Base-by-base conservation (phyloP, 768 basidiomycete species). In the Phylloporus rhodoxanthus region DNA sequence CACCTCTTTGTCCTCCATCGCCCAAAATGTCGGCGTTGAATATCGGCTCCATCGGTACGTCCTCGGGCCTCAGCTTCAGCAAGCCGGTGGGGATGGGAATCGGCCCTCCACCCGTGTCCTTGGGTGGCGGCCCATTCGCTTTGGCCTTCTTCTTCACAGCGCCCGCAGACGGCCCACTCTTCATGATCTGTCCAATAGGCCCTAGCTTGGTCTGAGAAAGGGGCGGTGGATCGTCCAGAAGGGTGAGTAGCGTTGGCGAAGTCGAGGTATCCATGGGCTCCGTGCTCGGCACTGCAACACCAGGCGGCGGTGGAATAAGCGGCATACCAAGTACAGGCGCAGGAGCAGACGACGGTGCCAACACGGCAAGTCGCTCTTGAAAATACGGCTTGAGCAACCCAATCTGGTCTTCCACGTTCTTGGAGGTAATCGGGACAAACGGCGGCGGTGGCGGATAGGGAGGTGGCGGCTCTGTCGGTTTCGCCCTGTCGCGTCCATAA, bases 401-500 rank as follows among this genome's bases (percentile, higher is more conserved):
- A 56, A 96, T 91, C 59, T 95, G 92, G 21, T 81, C 71, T 30
- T 86, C 84, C 60, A 86, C 74, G 48, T 79, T 81, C 47, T 70
- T 71, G 8, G 78, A 72, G 1, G 78, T 81, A 58, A 98, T 75
- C 2, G 82, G 83, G 3, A 91, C 66, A 61, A 94, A 90, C 0
- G 86, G 76, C 0, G 87, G 85, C 0, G 93, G 94, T 0, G 86
- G 88, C 0, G 91, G 89, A 65, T 85, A 96, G 5, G 86, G 89
- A 2, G 81, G 81, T 1, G 87, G 87, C 0, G 87, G 87, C 64
- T 90, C 86, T 20, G 70, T 77, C 2, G 85, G 81, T 59, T 81
- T 82, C 41, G 75, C 73, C 46, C 83, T 86, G 54, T 43, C 42
- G 37, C 8, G 23, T 19, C 29, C 43, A 23, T 5, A 30, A 30